phyloP scores from a whole-genome alignment of 768 basidiomycete genomes.

The Hericium alpestre region DNA sequence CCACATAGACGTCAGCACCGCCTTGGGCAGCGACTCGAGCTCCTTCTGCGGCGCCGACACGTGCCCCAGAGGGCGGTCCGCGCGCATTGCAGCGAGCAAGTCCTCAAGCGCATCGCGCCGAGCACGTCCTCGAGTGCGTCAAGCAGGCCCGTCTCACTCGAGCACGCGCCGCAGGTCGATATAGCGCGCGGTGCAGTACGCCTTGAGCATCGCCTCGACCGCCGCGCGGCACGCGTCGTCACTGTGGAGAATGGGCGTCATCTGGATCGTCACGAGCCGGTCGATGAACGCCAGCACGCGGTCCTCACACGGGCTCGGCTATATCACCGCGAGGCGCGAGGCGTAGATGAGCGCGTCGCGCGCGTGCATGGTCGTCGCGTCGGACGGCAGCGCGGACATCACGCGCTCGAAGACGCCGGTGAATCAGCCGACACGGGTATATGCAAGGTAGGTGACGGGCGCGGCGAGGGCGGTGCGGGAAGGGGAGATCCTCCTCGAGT shows the following conservation, averaged over 20 bases:
- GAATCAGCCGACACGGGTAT: constrained; percentile 37
- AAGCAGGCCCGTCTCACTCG: constrained; percentile 26
- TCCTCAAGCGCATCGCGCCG: constrained; percentile 26
- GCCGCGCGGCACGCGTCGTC: constrained; percentile 27
- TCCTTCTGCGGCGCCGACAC: constrained; percentile 8
- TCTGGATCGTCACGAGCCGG: constrained; percentile 25
- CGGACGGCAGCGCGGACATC: constrained; percentile 32
- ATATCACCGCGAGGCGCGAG: constrained; percentile 31
- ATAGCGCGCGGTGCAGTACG: constrained; percentile 29
- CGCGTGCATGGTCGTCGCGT: constrained; percentile 30
- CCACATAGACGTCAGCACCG: constrained; percentile 78
- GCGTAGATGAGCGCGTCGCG: constrained; percentile 41
- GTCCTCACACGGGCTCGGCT: constrained; percentile 15
- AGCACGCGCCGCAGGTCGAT: constrained; percentile 35
- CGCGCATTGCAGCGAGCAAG: constrained; percentile 20
- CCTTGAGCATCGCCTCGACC: constrained; percentile 28
- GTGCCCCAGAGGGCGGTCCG: background rate
- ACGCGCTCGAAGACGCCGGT: constrained; percentile 16
- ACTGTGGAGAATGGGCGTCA: constrained; percentile 46
- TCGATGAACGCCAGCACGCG: constrained; percentile 36
- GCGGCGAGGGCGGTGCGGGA: constrained; percentile 40
- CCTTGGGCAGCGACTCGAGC: constrained; percentile 71
- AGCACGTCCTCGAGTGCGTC: constrained; percentile 29
- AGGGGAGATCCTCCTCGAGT: constrained; percentile 46
- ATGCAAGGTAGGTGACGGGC: constrained; percentile 38